phyloP scores from a whole-genome alignment of 768 basidiomycete species.

The Panellus pusillus region DNA sequence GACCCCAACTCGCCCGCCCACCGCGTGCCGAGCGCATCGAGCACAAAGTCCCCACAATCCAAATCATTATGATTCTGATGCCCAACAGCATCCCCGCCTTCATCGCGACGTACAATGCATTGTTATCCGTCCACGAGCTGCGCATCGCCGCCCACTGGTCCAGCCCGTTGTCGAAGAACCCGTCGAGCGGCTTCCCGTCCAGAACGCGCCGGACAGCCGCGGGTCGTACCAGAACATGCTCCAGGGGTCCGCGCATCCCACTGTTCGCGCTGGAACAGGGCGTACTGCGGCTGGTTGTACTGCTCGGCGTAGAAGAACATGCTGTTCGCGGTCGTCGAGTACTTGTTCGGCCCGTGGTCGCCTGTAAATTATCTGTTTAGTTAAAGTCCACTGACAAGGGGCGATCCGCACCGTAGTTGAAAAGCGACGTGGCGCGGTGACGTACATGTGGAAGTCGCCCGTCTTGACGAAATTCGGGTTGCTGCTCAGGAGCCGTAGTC shows the following conservation, averaged over 20 bases:
- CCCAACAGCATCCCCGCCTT: constrained; percentile 77
- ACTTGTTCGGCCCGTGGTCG: constrained; percentile 87
- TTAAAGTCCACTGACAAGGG: neutral
- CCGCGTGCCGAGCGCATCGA: constrained; percentile 90
- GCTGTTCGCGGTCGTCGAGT: constrained; percentile 86
- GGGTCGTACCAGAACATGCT: constrained; percentile 95
- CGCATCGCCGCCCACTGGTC: constrained; percentile 93
- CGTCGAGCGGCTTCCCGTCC: constrained; percentile 82
- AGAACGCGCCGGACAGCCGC: constrained; percentile 82
- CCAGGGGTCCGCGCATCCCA: constrained; percentile 82
- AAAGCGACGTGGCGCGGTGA: constrained; percentile 71
- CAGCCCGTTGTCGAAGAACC: constrained; percentile 67
- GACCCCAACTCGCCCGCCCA: constrained; percentile 97
- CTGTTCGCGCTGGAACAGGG: constrained; percentile 91
- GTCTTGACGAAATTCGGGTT: constrained; percentile 77
- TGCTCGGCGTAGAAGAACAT: constrained; percentile 76
- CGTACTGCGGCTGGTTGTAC: constrained; percentile 72
- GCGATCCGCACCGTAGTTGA: constrained; percentile 76
- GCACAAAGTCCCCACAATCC: constrained; percentile 92
- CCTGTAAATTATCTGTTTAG: neutral
- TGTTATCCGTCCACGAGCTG: constrained; percentile 87
- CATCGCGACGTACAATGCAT: constrained; percentile 83
- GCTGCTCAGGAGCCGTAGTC: constrained; percentile 64
- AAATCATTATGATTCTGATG: constrained; percentile 96
- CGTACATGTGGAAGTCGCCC: constrained; percentile 88